Evolutionary conservation across 306 rosid species (phyloP).

Genomic region (Cyamopsis tetragonoloba): DNA sequence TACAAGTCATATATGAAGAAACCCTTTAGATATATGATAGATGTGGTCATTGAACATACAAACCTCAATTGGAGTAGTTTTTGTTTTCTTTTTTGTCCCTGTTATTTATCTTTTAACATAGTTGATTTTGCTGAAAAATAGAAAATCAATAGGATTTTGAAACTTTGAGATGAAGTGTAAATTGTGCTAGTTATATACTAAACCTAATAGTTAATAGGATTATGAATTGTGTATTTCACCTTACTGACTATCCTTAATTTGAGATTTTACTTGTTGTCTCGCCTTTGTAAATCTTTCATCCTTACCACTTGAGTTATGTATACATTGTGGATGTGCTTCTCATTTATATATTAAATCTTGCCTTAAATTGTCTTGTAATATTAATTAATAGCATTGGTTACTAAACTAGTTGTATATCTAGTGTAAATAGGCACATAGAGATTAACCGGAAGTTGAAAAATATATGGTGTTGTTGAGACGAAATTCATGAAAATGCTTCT

Average conservation of each 20-base stretch:
- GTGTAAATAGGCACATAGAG: no score
- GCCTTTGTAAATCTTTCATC: neutral
- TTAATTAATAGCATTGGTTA: no score
- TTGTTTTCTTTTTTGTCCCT: neutral
- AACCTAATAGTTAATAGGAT: neutral
- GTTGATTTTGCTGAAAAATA: neutral
- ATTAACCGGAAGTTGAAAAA: no score
- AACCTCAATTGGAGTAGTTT: neutral
- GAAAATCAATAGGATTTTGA: neutral
- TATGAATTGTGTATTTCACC: neutral
- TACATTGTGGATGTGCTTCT: no score
- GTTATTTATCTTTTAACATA: neutral
- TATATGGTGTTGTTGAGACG: no score
- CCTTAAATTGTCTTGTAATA: no score
- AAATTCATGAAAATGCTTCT: no score
- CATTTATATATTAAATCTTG: no score
- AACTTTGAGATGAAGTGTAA: neutral
- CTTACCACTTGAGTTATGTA: neutral
- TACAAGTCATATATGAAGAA: neutral
- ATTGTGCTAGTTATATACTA: neutral
- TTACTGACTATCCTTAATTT: neutral
- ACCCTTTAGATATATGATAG: neutral
- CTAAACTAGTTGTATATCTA: no score
- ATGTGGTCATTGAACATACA: neutral
- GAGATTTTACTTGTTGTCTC: neutral